phyloP scores from a whole-genome alignment of 768 basidiomycete species.

The Asterophora lycoperdoides region DNA sequence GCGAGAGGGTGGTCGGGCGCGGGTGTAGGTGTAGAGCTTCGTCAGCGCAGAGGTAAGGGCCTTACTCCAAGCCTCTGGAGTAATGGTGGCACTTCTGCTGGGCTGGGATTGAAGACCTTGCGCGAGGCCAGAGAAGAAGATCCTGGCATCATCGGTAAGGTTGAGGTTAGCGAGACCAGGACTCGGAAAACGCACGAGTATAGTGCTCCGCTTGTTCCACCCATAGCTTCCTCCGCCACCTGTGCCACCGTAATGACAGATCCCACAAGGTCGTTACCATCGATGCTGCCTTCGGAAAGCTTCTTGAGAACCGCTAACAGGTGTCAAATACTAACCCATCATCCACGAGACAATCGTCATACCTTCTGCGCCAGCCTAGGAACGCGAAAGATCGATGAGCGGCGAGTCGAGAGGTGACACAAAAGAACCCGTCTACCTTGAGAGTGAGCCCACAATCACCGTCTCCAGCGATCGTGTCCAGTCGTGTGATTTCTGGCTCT shows the following conservation, averaged over 20 bases:
- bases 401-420: neutral
- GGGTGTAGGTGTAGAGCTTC: conserved; percentile 78
- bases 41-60: conserved; percentile 56
- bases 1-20: conserved; percentile 83
- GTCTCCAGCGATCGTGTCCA: conserved; percentile 92
- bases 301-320: conserved; percentile 56
- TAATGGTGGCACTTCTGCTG: conserved; percentile 30
- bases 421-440: conserved; percentile 28
- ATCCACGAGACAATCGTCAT: conserved; percentile 6
- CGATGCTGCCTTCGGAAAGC: conserved; percentile 51
- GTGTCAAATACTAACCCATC: neutral
- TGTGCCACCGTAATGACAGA: conserved; percentile 66
- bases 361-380: conserved; percentile 68
- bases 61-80: conserved; percentile 52
- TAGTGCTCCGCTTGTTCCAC: conserved; percentile 85
- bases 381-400: neutral
- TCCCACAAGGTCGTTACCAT: conserved; percentile 59
- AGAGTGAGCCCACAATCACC: conserved; percentile 61
- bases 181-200: conserved; percentile 64
- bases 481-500: conserved; percentile 85
- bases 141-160: conserved; percentile 40
- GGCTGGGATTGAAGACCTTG: conserved; percentile 54
- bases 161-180: neutral
- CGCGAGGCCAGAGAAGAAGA: conserved; percentile 86
- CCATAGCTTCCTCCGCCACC: conserved; percentile 82